Evolutionary conservation across 2,329 filamentous ascomycete genomes (phyloP), one percentile per base, ranked within the genome.

Genomic region (Dryadomyces sulphureus): DNA sequence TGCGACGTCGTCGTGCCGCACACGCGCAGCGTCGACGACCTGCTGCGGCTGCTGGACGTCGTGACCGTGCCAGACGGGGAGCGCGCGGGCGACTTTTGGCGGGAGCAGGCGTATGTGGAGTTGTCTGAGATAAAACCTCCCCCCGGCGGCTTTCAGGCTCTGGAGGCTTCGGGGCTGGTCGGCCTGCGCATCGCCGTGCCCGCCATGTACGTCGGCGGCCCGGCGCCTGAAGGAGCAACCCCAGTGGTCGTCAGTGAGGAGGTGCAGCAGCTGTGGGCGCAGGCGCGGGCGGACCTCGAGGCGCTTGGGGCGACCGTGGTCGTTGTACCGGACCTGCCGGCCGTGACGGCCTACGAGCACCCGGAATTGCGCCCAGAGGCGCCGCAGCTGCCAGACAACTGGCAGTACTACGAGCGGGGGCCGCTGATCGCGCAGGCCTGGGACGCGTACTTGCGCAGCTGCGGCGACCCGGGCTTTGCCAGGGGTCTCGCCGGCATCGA

Each of bases 1-100:
- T 75, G 72, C 50, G 73, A 78, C 55, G 67, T 71, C 0, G 56
- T 74, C 0, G 69, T 73, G 0, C 73, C 42, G 12, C 42, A 44
- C 42, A 44, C 42, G 32, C 42, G 42, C 30, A 17, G 11, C 34
- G 32, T 38, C 11, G n/a, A 19, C 12, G 42, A 44, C 32, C 34
- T 44, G 19, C n/a, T 38, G 14, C 42, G 22, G n/a, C 19, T 44
- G 4, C 42, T 44, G 14, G 11, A 24, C 32, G 32, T 20, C 7
- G 20, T 36, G 20, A 20, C 22, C 12, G n/a, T 12, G 2, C 9
- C n/a, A 21, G 42, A 44, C 42, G 32, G 32, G 21, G 19, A 19
- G 21, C 19, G 32, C 5, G 42, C 42, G 12, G 19, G 42, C 12
- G 42, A 44, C 21, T 20, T 44, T 16, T 44, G 42, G 42, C 12